Evolutionary conservation across 305 asterid genomes (phyloP).

Genomic region (Stenogyne calaminthoides): DNA sequence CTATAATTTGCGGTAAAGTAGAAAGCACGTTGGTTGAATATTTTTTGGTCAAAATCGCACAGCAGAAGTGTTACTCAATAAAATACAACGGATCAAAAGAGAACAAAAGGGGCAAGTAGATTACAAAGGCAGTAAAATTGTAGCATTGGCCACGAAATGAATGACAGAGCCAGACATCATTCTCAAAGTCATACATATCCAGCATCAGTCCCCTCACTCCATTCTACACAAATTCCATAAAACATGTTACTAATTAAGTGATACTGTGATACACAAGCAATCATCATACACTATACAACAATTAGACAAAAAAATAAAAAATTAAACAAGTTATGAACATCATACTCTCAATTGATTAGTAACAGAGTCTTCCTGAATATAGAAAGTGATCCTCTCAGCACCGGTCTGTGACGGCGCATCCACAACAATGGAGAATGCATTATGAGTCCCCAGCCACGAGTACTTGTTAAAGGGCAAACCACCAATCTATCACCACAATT

Average conservation of each 20-base stretch:
- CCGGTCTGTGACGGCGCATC: conserved; percentile 84
- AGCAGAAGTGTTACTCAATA: not conserved
- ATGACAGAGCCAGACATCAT: conserved; percentile 97
- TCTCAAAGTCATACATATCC: conserved; percentile 97
- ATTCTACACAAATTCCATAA: conserved; percentile 58
- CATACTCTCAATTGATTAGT: conserved; percentile 90
- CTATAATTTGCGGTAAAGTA: no score
- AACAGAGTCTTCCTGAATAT: conserved; percentile 91
- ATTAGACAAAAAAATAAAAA: not conserved
- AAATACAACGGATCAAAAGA: not conserved
- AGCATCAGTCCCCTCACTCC: conserved; percentile 99
- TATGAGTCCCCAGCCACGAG: conserved; percentile 94
- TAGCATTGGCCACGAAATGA: conserved; percentile 92
- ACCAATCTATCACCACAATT: conserved; percentile 46
- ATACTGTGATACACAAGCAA: conserved; percentile 12
- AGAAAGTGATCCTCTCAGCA: conserved; percentile 81
- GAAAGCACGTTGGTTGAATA: no score
- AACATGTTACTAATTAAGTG: not conserved
- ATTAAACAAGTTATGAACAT: conserved; percentile 4
- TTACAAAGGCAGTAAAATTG: conserved; percentile 97
- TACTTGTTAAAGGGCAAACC: conserved; percentile 96
- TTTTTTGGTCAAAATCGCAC: no score
- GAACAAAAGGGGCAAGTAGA: conserved; percentile 23
- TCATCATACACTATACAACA: not conserved
- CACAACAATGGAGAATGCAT: conserved; percentile 88